phyloP scores from a whole-genome alignment of 768 basidiomycete genomes.

The Boletus rubropictus region DNA sequence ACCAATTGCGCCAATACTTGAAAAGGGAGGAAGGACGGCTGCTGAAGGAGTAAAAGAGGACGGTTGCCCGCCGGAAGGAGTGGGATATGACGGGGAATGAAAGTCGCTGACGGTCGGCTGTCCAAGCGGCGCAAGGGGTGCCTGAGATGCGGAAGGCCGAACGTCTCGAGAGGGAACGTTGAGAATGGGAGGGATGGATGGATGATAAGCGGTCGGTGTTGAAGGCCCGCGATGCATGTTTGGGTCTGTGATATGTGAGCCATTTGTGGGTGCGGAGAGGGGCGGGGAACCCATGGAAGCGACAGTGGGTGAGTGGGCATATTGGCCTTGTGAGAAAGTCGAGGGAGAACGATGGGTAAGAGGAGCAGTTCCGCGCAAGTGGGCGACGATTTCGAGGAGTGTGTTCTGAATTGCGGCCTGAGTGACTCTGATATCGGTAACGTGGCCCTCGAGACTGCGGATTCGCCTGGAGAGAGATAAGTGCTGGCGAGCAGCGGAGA shows the following conservation, averaged over 20 bases:
- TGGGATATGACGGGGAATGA: constrained; percentile 41
- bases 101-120: constrained; percentile 37
- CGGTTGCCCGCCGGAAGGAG: constrained; percentile 29
- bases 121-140: constrained; percentile 26
- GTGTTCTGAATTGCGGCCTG: constrained; percentile 74
- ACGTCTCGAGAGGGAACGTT: constrained; percentile 24
- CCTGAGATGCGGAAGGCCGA: constrained; percentile 34
- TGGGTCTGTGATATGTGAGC: constrained; percentile 24
- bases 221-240: constrained; percentile 24
- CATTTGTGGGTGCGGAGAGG: constrained; percentile 37
- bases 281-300: constrained; percentile 53
- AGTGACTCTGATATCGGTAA: constrained; percentile 71
- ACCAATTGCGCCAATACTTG: constrained; percentile 57
- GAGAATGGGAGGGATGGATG: constrained; percentile 28
- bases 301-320: constrained; percentile 61
- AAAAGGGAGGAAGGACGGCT: constrained; percentile 65
- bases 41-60: constrained; percentile 39
- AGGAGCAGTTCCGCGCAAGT: constrained; percentile 55
- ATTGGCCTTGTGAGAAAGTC: constrained; percentile 41
- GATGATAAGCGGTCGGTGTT: constrained; percentile 29
- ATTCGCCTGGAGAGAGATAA: constrained; percentile 61
- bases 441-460: constrained; percentile 80
- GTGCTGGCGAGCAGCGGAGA: neutral
- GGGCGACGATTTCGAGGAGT: constrained; percentile 72
- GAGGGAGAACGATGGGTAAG: constrained; percentile 60